Conservation (phyloP, 257 asterid species). For the Asclepias syriaca region DNA sequence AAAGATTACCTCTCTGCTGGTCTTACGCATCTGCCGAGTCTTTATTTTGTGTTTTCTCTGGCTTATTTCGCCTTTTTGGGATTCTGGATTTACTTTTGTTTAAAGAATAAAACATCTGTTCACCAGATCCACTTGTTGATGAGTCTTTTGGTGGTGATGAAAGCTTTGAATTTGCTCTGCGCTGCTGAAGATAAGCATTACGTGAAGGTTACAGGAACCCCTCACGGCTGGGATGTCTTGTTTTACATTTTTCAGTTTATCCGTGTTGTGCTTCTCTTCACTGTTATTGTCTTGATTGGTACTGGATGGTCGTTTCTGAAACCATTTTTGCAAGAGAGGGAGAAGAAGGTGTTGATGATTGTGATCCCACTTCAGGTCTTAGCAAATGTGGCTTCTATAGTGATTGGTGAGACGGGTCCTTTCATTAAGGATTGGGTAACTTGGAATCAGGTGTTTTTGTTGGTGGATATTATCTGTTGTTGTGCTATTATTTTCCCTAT, state of each 20-base stretch:
- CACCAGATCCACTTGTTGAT: slow-evolving; percentile 84
- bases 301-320: slow-evolving; percentile 93
- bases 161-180: slow-evolving; percentile 74
- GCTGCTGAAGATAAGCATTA: slow-evolving; percentile 97
- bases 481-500: slow-evolving; percentile 92
- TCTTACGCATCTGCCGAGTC: slow-evolving; percentile 71
- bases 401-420: slow-evolving; percentile 97
- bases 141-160: slow-evolving; percentile 69
- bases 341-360: slow-evolving; percentile 93
- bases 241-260: slow-evolving; percentile 88
- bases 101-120: slow-evolving; percentile 51
- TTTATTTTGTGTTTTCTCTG: slow-evolving; percentile 58
- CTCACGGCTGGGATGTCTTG: slow-evolving; percentile 98
- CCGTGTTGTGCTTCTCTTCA: slow-evolving; percentile 76
- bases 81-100: slow-evolving; percentile 54
- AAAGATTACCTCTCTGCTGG: slow-evolving; percentile 87
- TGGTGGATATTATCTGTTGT: slow-evolving; percentile 91
- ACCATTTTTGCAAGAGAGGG: slow-evolving; percentile 90
- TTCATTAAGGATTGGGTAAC: slow-evolving; percentile 91
- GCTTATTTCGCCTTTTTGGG: slow-evolving; percentile 55
- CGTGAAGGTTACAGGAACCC: slow-evolving; percentile 91
- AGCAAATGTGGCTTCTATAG: slow-evolving; percentile 86
- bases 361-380: slow-evolving; percentile 92
- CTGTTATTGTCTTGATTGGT: slow-evolving; percentile 79
- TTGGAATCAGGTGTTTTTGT: slow-evolving; percentile 85